Percentiles rank a stretch among this genome's conserved stretches.
phyloP scores from a whole-genome alignment of 2,329 filamentous ascomycete species.

The Fusarium luffae region DNA sequence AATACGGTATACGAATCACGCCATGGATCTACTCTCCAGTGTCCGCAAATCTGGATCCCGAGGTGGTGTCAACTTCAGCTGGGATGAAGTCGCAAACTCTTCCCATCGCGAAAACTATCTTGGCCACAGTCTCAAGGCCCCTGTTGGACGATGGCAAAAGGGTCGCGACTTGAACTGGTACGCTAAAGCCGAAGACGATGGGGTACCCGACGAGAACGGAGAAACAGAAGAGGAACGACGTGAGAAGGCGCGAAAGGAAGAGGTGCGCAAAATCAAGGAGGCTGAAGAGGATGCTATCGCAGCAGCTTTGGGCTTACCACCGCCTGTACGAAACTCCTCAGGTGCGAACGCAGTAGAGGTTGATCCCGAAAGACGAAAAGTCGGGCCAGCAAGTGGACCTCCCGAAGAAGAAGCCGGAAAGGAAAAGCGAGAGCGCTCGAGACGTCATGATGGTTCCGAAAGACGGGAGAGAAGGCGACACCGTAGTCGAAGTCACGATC shows the following conservation, averaged over 20 bases:
- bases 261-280: conserved; percentile 85
- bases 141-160: conserved; percentile 92
- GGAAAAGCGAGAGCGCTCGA: conserved; percentile 45
- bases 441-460: conserved; percentile 48
- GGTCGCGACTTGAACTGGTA: conserved; percentile 75
- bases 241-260: conserved; percentile 75
- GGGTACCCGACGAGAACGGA: conserved; percentile 57
- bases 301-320: conserved; percentile 81
- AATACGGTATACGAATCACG: neutral
- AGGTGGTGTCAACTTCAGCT: conserved; percentile 95
- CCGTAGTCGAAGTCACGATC: conserved; percentile 53
- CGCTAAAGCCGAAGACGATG: conserved; percentile 62
- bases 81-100: conserved; percentile 91
- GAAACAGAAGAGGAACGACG: conserved; percentile 69
- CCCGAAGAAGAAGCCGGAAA: conserved; percentile 44
- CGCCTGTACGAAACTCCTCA: conserved; percentile 68
- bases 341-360: conserved; percentile 77
- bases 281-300: conserved; percentile 93
- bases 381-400: conserved; percentile 46
- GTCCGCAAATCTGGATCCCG: conserved; percentile 92
- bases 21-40: conserved; percentile 92
- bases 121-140: conserved; percentile 90
- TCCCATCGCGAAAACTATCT: conserved; percentile 89
- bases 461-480: conserved; percentile 49
- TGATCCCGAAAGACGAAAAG: conserved; percentile 53